Base-by-base conservation (phyloP, 148 eudicot species). In the Pharnaceum exiguum region DNA sequence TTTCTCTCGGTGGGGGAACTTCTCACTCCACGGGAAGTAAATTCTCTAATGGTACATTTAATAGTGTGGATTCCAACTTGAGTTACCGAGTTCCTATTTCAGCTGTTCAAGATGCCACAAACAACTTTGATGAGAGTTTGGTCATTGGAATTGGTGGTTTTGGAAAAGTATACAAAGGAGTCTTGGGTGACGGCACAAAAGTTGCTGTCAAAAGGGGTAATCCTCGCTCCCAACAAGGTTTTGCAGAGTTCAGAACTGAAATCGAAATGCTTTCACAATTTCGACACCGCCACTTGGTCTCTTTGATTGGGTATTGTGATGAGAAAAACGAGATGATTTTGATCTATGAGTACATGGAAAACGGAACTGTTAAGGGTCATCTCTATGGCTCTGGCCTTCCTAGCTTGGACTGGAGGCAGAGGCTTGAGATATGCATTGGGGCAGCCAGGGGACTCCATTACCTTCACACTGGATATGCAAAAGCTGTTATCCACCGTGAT, bases 281-380 rank as follows among this genome's bases (percentile, higher is more conserved):
- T 51, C 85, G 95, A 1, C 97, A 91, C 57, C 77, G 97, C 18
- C 97, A 91, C 70, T 63, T 91, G 71, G 97, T 91, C 56, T 91
- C 97, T 1, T 62, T 91, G 51, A 87, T 90, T 25, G 97, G 97
- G 35, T 87, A 90, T 27, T 90, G 97, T 55, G 95, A 87, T 46
- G 97, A 90, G 45, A 84, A 82, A 64, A 86, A 68, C 30, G 97
- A 90, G 70, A 82, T 90, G 97, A 90, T 87, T 49, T 69, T 90
- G 51, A 66, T 91, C n/a, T 91, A 91, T 16, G 97, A 90, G 73
- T 91, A 87, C 59, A 91, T 91, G 96, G 97, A 87, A 62, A 91
- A 91, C 43, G 97, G 97, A 19, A 84, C 95, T 10, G 71, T 91
- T 28, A 87, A 85, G 71, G 59, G 86, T 66, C 95, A 87, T 52